These are phyloP conservation scores for Fallopia convolvulus DNA, from an alignment of 148 eudicot genomes.

Conservation along the genomic window DNA sequence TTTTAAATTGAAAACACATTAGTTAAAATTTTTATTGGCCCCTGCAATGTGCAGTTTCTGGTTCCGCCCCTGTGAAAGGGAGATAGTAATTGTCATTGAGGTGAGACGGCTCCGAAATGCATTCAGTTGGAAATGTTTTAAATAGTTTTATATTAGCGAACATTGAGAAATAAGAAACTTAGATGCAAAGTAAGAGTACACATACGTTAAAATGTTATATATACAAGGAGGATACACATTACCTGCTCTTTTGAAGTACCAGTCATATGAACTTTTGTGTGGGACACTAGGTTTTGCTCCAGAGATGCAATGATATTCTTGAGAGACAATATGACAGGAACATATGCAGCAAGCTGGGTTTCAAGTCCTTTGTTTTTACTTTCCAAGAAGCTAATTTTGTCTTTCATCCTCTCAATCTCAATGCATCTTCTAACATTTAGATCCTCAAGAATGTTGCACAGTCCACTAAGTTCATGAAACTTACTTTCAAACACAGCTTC, in stretches of 20 bases:
- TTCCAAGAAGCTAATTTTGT: slow-evolving; percentile 44
- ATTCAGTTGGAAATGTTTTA: not conserved
- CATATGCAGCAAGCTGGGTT: slow-evolving; percentile 52
- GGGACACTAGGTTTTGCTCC: slow-evolving; percentile 44
- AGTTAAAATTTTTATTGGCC: too few species aligned
- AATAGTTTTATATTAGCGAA: too few species aligned
- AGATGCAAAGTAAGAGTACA: not conserved
- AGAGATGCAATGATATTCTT: slow-evolving; percentile 48
- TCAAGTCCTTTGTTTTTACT: slow-evolving; percentile 52
- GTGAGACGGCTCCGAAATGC: not conserved
- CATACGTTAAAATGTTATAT: not conserved
- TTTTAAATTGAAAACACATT: too few species aligned
- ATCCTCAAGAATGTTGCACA: slow-evolving; percentile 57
- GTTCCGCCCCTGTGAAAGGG: too few species aligned
- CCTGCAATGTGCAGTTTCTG: too few species aligned
- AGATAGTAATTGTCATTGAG: not conserved
- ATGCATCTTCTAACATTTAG: slow-evolving; percentile 36
- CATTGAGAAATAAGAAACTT: not conserved
- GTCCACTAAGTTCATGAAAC: slow-evolving; percentile 55
- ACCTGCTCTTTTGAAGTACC: not conserved
- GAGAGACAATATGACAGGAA: slow-evolving; percentile 50
- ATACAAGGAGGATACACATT: not conserved
- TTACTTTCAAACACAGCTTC: slow-evolving; percentile 65
- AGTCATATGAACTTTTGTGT: slow-evolving; percentile 10
- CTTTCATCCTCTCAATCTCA: slow-evolving; percentile 60